Percentiles rank a stretch among this genome's conserved stretches.
Evolutionary conservation across 2,329 filamentous ascomycete species (phyloP).

Genomic region (Neobulgaria alba): DNA sequence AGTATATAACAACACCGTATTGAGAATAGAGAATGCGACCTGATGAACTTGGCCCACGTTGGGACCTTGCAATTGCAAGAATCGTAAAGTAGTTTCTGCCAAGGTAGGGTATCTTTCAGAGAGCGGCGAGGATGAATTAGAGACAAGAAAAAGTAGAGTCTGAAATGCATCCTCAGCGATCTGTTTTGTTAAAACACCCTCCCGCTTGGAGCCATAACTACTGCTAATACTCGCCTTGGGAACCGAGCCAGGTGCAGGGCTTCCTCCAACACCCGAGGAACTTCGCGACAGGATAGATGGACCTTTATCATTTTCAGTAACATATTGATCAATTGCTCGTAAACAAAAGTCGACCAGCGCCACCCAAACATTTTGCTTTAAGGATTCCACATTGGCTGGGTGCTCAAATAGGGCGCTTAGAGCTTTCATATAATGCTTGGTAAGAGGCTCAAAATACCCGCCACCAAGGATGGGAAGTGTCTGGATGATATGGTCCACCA

Average conservation of each 20-base stretch:
- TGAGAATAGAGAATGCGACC: conserved; percentile 67
- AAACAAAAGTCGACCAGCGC: conserved; percentile 47
- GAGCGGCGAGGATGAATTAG: conserved; percentile 60
- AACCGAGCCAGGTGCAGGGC: conserved; percentile 14
- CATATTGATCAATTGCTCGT: conserved; percentile 46
- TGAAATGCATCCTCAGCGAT: conserved; percentile 49
- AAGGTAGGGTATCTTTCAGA: conserved; percentile 46
- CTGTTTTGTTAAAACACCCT: conserved; percentile 24
- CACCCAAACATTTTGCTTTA: conserved; percentile 44
- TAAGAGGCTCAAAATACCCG: conserved; percentile 58
- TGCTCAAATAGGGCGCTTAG: conserved; percentile 62
- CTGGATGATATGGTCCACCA: conserved; percentile 76
- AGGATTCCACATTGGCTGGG: conserved; percentile 70
- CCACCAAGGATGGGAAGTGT: conserved; percentile 55
- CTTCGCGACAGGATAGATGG: conserved; percentile 11
- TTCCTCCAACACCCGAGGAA: conserved; percentile 13
- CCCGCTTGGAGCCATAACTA: conserved; percentile 25
- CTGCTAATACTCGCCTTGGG: conserved; percentile 24
- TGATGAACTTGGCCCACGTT: conserved; percentile 58
- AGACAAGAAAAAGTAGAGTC: conserved; percentile 56
- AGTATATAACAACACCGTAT: conserved; percentile 56
- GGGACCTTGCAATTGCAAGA: conserved; percentile 50
- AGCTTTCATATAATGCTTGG: conserved; percentile 70
- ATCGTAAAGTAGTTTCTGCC: conserved; percentile 46
- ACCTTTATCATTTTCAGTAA: conserved; percentile 23